Evolutionary conservation across 305 asterid genomes (phyloP).

Genomic region (Rubia peregrina): DNA sequence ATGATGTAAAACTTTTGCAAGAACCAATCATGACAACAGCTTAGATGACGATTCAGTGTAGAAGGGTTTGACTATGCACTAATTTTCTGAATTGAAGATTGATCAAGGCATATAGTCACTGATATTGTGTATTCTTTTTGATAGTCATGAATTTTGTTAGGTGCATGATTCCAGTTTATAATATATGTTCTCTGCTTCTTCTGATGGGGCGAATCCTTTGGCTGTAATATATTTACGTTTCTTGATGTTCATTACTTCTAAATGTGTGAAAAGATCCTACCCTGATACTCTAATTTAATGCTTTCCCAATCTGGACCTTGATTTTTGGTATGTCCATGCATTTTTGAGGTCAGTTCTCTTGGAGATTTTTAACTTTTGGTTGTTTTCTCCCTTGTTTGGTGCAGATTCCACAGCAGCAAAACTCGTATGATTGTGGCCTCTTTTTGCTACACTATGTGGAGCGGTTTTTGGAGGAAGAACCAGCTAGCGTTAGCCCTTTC

Average conservation of each 20-base stretch:
- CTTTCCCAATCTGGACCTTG: conserved; percentile 2
- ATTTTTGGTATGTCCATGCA: not conserved
- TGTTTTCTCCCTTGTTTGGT: conserved; percentile 5
- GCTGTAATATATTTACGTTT: not conserved
- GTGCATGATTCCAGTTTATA: not conserved
- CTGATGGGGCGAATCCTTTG: not conserved
- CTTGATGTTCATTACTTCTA: not conserved
- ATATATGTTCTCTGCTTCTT: too few species aligned
- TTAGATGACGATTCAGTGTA: not conserved
- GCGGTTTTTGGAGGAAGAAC: conserved; percentile 75
- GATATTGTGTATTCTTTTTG: not conserved
- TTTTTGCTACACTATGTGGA: conserved; percentile 93
- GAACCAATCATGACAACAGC: not conserved
- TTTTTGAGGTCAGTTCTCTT: not conserved
- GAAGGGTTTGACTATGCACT: not conserved
- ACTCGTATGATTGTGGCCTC: conserved; percentile 87
- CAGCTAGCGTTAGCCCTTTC: conserved; percentile 53
- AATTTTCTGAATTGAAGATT: not conserved
- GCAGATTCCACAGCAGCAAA: conserved; percentile 97
- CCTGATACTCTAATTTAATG: not conserved
- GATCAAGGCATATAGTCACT: not conserved
- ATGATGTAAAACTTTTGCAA: not conserved
- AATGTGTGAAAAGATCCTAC: not conserved
- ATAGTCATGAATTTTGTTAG: not conserved
- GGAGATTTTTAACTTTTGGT: not conserved